Evolutionary conservation across 768 basidiomycete genomes (phyloP).

Genomic region (Saitozyma sp.): DNA sequence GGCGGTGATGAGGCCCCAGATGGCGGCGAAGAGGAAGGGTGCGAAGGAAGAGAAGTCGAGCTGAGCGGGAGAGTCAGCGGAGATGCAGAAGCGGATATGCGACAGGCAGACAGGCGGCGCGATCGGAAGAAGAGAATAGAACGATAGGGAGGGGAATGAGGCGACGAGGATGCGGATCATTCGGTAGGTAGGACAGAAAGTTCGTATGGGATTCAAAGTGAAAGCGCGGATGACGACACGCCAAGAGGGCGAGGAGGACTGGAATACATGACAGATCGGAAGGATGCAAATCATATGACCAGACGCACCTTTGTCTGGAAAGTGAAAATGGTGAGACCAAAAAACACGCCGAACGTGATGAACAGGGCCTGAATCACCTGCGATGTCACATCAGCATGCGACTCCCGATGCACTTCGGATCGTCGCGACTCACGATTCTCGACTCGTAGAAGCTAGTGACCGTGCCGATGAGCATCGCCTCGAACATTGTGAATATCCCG

Average conservation of each 20-base stretch:
- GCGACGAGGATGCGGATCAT: too few species aligned
- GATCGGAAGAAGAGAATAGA: too few species aligned
- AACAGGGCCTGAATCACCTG: conserved; percentile 86
- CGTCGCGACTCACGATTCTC: conserved; percentile 36
- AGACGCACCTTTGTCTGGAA: conserved; percentile 78
- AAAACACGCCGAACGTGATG: conserved; percentile 88
- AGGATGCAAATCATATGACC: not conserved
- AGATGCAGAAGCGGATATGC: conserved; percentile 2
- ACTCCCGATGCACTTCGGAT: conserved; percentile 61
- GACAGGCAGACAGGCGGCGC: not conserved
- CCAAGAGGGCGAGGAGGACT: too few species aligned
- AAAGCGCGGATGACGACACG: too few species aligned
- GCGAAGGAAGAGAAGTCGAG: conserved; percentile 94
- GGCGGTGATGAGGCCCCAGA: conserved; percentile 77
- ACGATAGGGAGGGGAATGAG: too few species aligned
- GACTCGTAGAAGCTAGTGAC: conserved; percentile 59
- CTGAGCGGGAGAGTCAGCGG: conserved; percentile 51
- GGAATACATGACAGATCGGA: not conserved
- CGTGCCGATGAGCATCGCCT: conserved; percentile 86
- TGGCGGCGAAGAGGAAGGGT: conserved; percentile 81
- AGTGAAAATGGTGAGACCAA: conserved; percentile 91
- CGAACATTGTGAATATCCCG: conserved; percentile 82
- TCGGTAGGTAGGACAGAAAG: too few species aligned
- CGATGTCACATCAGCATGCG: not conserved
- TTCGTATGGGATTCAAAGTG: too few species aligned